These are phyloP conservation scores for Pyronema omphalodes DNA, from an alignment of 495 filamentous ascomycete species.

Conservation along the genomic window DNA sequence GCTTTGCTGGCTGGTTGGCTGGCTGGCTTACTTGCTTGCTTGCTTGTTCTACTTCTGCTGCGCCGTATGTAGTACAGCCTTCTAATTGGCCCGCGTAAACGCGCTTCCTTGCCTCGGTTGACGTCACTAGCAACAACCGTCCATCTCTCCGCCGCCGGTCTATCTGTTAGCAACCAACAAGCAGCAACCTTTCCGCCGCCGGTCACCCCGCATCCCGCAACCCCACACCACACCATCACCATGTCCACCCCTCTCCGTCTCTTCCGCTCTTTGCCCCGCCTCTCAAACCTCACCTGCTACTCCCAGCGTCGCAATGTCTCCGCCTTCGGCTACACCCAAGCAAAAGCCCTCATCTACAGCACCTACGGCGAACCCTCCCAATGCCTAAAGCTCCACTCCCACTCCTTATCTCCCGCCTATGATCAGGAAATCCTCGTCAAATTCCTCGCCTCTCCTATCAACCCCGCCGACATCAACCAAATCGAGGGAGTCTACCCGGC, in stretches of 20 bases:
- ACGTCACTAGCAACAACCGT: background rate
- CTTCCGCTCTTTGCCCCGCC: conserved; percentile 4
- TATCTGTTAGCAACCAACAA: too few relatives aligned
- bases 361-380: conserved; percentile 67
- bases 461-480: conserved; percentile 92
- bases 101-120: background rate
- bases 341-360: conserved; percentile 73
- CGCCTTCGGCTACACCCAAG: conserved; percentile 93
- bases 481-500: conserved; percentile 93
- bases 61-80: background rate
- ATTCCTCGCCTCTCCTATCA: conserved; percentile 76
- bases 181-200: background rate
- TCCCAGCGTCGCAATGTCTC: conserved; percentile 34
- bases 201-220: background rate
- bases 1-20: background rate
- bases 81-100: background rate
- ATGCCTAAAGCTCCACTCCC: conserved; percentile 64
- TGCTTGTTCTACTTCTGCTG: background rate
- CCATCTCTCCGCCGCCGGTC: background rate
- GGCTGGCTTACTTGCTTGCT: too few relatives aligned
- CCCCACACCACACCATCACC: background rate
- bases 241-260: conserved; percentile 9
- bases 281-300: conserved; percentile 1
- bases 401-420: conserved; percentile 59
- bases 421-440: conserved; percentile 44